These are phyloP conservation scores for Rehmannia glutinosa DNA, from an alignment of 257 asterid species.

Conservation along the genomic window DNA sequence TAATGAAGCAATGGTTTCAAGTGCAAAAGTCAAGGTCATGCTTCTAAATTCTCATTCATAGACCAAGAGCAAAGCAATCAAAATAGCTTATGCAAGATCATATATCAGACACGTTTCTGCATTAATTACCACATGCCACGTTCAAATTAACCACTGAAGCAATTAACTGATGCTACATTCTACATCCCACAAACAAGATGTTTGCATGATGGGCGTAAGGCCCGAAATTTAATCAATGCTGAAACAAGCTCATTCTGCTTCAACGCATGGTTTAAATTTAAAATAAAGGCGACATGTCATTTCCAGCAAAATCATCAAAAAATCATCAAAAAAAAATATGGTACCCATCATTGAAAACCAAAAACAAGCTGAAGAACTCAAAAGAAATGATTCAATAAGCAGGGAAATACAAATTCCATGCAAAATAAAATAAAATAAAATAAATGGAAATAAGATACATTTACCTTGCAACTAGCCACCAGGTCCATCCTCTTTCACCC, in stretches of 20 bases:
- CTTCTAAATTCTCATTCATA: background rate
- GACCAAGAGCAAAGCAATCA: background rate
- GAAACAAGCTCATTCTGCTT: background rate
- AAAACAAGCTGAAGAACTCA: background rate
- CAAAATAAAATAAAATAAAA: background rate
- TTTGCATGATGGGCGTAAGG: background rate
- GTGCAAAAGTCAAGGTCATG: background rate
- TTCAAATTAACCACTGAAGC: background rate
- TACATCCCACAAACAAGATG: background rate
- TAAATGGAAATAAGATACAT: background rate
- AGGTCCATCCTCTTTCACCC: slow-evolving; percentile 24
- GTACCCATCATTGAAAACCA: background rate
- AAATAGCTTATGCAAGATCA: background rate
- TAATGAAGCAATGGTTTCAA: background rate
- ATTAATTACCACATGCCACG: background rate
- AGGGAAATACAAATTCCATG: background rate
- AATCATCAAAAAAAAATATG: background rate
- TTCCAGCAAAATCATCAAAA: background rate
- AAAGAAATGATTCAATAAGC: background rate
- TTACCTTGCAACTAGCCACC: slow-evolving; percentile 35
- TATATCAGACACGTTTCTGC: background rate
- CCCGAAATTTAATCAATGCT: background rate
- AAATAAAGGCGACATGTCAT: background rate
- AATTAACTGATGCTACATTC: background rate
- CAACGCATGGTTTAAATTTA: background rate